Evolutionary conservation across 345 rosid genomes (phyloP).

Genomic region (Adansonia digitata): DNA sequence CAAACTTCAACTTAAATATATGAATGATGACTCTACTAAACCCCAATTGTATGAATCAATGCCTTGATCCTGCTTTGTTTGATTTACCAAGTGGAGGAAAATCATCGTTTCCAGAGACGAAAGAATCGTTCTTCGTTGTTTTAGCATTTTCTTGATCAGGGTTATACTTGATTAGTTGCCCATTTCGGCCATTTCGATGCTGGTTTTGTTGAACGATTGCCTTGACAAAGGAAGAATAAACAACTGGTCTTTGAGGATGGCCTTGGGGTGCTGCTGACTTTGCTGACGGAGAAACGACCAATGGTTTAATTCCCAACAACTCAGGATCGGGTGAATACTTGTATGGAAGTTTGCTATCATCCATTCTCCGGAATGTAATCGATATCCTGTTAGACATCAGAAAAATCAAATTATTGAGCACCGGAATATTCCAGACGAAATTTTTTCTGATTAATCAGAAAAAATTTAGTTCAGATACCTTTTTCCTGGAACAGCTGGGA

Average conservation of each 20-base stretch:
- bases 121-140: not conserved
- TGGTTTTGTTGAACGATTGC: constrained; percentile 8
- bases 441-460: not conserved
- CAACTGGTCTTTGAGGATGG: not conserved
- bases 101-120: not conserved
- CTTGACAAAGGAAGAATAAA: not conserved
- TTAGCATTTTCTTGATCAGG: not conserved
- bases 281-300: not conserved
- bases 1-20: not conserved
- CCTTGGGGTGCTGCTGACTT: not conserved
- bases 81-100: constrained; percentile 8
- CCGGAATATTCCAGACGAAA: not conserved
- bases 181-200: constrained; percentile 1
- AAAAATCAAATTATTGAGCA: not conserved
- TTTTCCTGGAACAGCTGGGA: constrained; percentile 55
- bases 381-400: constrained; percentile 23
- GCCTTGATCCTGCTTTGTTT: not conserved
- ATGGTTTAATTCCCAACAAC: constrained; percentile 23
- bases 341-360: constrained; percentile 28
- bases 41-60: not conserved
- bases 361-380: constrained; percentile 40
- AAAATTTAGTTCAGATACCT: constrained; percentile 21
- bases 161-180: not conserved
- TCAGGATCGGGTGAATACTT: constrained; percentile 31
- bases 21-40: not conserved